Evolutionary conservation across 768 basidiomycete species (phyloP).

Genomic region (Hygrocybe punicea): DNA sequence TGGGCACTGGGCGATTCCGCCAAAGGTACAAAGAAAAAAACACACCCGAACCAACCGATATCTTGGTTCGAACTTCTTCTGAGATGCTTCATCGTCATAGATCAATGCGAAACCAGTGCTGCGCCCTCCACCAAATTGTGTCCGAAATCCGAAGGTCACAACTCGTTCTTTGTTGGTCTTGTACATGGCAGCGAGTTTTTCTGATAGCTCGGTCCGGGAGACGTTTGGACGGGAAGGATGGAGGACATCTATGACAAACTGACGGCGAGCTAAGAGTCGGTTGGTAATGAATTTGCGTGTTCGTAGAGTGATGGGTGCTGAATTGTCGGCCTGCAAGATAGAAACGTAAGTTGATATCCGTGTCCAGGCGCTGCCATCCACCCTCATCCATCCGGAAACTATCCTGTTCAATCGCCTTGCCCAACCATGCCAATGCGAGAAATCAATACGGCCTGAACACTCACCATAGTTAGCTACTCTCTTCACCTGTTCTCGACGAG

Average conservation of each 20-base stretch:
- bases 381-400: conserved; percentile 13
- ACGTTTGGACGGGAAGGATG: conserved; percentile 96
- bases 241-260: conserved; percentile 92
- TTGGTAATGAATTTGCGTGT: conserved; percentile 99
- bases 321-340: conserved; percentile 61
- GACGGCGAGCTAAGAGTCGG: conserved; percentile 91
- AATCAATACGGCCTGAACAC: not conserved
- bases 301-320: conserved; percentile 89
- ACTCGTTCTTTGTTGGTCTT: conserved; percentile 90
- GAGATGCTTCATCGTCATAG: conserved; percentile 92
- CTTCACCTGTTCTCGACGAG: conserved; percentile 22
- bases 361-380: conserved; percentile 2
- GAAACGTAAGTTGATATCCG: conserved; percentile 3
- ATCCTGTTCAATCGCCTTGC: conserved; percentile 12
- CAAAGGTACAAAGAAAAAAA: conserved; percentile 17
- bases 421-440: not conserved
- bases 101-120: conserved; percentile 97
- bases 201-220: conserved; percentile 84
- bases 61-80: conserved; percentile 97
- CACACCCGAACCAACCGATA: conserved; percentile 91
- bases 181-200: conserved; percentile 90
- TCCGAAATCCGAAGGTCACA: conserved; percentile 90
- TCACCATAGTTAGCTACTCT: conserved; percentile 6
- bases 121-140: conserved; percentile 96
- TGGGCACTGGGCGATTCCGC: conserved; percentile 1